Conservation (phyloP, 1,139 yeast species). For the Candida tetrigidarum region DNA sequence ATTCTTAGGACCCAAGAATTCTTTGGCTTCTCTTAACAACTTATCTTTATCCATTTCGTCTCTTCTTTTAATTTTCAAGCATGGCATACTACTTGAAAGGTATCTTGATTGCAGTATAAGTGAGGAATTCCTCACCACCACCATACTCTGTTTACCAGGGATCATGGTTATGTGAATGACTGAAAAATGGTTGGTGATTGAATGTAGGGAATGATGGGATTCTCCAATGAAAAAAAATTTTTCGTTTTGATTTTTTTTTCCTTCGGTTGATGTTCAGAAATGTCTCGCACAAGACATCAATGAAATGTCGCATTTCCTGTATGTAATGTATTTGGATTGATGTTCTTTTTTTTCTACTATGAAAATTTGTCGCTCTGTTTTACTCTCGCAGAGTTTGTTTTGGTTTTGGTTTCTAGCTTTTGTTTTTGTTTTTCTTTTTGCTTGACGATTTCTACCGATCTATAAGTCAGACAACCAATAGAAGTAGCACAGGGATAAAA, state of each 20-base stretch:
- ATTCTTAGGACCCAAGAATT: conserved; percentile 82
- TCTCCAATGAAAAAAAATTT: conserved; percentile 1
- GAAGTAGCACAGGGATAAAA: no score
- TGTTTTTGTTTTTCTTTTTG: not conserved
- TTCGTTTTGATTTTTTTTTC: not conserved
- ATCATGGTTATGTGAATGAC: not conserved
- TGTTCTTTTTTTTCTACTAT: not conserved
- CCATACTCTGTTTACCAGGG: not conserved
- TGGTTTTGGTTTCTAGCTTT: not conserved
- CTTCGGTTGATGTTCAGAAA: not conserved
- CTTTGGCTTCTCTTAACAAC: conserved; percentile 11
- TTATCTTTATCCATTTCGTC: conserved; percentile 13
- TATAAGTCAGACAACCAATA: conserved; percentile 1
- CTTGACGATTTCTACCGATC: not conserved
- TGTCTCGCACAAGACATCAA: not conserved
- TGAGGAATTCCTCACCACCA: conserved; percentile 6
- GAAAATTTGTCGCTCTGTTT: not conserved
- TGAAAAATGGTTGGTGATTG: no score
- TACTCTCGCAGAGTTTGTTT: no score
- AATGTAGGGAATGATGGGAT: not conserved
- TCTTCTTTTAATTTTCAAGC: conserved; percentile 11
- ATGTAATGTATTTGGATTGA: not conserved
- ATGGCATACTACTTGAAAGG: conserved; percentile 9
- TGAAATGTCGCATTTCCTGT: not conserved
- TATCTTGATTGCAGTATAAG: conserved; percentile 7